phyloP scores from a whole-genome alignment of 352 stramenopile species.

The Globisporangium nodosum region DNA sequence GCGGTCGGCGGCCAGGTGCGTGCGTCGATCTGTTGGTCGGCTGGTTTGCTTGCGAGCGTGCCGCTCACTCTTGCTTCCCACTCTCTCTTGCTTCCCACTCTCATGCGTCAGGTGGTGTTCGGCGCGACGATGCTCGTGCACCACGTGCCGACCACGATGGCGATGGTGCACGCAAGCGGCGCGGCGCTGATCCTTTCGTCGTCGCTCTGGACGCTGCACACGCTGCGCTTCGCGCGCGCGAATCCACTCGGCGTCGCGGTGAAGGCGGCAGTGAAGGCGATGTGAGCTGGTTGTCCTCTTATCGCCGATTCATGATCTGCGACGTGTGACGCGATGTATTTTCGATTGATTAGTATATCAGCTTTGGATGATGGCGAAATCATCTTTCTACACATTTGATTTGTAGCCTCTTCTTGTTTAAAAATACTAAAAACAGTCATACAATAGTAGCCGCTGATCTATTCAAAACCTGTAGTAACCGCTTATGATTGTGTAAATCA shows the following conservation, averaged over 20 bases:
- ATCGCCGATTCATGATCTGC: conserved; percentile 1
- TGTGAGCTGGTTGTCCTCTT: conserved; percentile 1
- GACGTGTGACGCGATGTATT: conserved; percentile 1
- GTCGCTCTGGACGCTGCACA: conserved; percentile 62
- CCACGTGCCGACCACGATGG: conserved; percentile 91
- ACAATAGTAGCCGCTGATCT: too few species aligned
- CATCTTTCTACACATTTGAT: neutral
- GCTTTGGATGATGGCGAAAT: neutral
- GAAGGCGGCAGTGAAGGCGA: conserved; percentile 15
- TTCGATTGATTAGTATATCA: neutral
- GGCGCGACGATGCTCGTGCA: conserved; percentile 94
- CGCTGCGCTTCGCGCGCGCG: conserved; percentile 54
- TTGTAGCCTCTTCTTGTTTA: too few species aligned
- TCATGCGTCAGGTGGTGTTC: conserved; percentile 66
- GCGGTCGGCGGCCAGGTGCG: conserved; percentile 44
- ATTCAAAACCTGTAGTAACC: too few species aligned
- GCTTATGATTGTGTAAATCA: too few species aligned
- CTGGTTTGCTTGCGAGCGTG: neutral
- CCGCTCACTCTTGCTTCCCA: neutral
- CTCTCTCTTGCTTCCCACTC: neutral
- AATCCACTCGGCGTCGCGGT: conserved; percentile 20
- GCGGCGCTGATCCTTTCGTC: conserved; percentile 48
- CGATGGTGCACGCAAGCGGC: conserved; percentile 88
- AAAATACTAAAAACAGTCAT: too few species aligned
- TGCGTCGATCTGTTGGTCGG: neutral